Evolutionary conservation across 805 yeast genomes (phyloP).

Genomic region (Jamesozyma gamospora): DNA sequence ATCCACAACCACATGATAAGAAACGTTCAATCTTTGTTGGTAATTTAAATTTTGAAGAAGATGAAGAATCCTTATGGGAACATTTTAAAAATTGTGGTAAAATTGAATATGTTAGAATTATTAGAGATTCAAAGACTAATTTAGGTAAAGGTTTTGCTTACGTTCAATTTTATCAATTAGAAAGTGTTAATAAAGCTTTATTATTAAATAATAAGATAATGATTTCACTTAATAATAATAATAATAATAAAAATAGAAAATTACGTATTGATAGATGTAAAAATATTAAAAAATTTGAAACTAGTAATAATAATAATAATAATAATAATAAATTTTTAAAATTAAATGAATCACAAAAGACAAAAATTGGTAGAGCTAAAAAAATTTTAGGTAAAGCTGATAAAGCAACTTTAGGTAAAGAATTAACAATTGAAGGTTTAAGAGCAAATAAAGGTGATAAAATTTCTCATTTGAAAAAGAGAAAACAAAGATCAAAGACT

Average conservation of each 20-base stretch:
- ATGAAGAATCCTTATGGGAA: conserved; percentile 81
- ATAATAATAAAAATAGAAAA: conserved; percentile 36
- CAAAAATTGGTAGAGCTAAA: conserved; percentile 72
- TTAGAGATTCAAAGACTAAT: conserved; percentile 88
- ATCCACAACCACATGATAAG: conserved; percentile 79
- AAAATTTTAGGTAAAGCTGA: conserved; percentile 72
- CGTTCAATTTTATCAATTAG: conserved; percentile 72
- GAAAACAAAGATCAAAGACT: conserved; percentile 36
- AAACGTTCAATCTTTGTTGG: conserved; percentile 85
- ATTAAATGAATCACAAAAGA: conserved; percentile 58
- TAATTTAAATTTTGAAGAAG: conserved; percentile 84
- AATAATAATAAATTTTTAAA: conserved; percentile 20
- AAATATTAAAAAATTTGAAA: conserved; percentile 25
- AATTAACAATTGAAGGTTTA: conserved; percentile 55
- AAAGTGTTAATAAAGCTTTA: conserved; percentile 73
- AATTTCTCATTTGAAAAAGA: conserved; percentile 50
- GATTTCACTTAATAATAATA: conserved; percentile 24
- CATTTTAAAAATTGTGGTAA: conserved; percentile 61
- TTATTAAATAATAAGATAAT: conserved; percentile 62
- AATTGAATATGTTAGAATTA: conserved; percentile 80
- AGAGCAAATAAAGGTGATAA: conserved; percentile 63
- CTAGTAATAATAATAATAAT: conserved; percentile 12
- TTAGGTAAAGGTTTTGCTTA: conserved; percentile 97
- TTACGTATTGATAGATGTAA: conserved; percentile 72
- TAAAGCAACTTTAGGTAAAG: conserved; percentile 53